A percentile compares a stretch with the other conserved stretches of the same genome.
Evolutionary conservation across 2,329 filamentous ascomycete genomes (phyloP).

Genomic region (Plenodomus tracheiphilus): DNA sequence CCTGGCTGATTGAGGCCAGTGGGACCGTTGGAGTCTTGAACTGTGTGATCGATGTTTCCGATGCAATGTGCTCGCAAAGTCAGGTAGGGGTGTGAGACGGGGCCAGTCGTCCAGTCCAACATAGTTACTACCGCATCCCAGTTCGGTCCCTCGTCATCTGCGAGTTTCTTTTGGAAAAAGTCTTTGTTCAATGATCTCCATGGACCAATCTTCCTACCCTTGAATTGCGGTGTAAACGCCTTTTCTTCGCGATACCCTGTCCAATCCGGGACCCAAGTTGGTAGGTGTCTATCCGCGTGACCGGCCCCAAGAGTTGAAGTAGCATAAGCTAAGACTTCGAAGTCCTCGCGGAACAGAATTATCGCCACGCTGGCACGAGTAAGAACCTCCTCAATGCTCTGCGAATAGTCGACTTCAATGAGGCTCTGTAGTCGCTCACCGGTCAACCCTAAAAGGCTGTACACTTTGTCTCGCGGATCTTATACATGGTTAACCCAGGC

Average conservation of each 20-base stretch:
- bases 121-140: conserved; percentile 6
- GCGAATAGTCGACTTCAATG: conserved; percentile 14
- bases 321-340: conserved; percentile 13
- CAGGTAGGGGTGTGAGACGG: conserved; percentile 1
- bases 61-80: conserved; percentile 11
- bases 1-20: background rate
- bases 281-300: background rate
- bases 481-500: background rate
- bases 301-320: conserved; percentile 2
- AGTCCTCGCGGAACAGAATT: conserved; percentile 10
- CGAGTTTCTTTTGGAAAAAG: background rate
- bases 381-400: conserved; percentile 12
- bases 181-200: conserved; percentile 11
- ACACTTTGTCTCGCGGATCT: conserved; percentile 15
- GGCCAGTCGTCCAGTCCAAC: conserved; percentile 1
- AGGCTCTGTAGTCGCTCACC: conserved; percentile 11
- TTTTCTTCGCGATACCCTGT: conserved; percentile 2
- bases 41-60: conserved; percentile 8
- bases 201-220: conserved; percentile 7
- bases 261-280: conserved; percentile 18
- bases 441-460: conserved; percentile 11
- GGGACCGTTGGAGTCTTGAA: background rate
- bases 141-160: conserved; percentile 3
- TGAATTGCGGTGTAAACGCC: conserved; percentile 9
- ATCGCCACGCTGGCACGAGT: conserved; percentile 12